phyloP scores from a whole-genome alignment of 2,329 filamentous ascomycete genomes.

The Neofusicoccum ribis region DNA sequence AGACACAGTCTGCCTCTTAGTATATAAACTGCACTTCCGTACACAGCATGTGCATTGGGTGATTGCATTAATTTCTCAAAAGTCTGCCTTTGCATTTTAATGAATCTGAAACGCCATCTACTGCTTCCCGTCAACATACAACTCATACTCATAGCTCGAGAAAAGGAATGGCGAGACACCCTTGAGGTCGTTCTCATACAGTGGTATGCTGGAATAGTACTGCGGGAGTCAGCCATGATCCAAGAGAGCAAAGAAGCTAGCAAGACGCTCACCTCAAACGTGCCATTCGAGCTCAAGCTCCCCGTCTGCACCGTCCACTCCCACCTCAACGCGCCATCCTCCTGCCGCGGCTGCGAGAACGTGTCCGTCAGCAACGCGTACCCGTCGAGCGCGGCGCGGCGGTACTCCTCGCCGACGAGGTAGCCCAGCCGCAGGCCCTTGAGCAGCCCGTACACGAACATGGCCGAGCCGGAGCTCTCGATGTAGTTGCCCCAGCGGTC shows the following conservation, averaged over 20 bases:
- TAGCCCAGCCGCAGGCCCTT: slow-evolving; percentile 37
- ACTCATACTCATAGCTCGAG: slow-evolving; percentile 31
- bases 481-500: slow-evolving; percentile 57
- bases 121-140: neutral
- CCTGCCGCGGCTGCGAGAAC: slow-evolving; percentile 50
- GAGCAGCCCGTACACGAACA: slow-evolving; percentile 43
- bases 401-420: slow-evolving; percentile 39
- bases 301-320: slow-evolving; percentile 56
- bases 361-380: slow-evolving; percentile 46
- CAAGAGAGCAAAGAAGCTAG: neutral
- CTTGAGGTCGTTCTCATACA: slow-evolving; percentile 40
- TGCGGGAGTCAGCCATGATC: slow-evolving; percentile 26
- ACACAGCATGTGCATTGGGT: too few relatives aligned
- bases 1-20: too few relatives aligned
- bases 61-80: too few relatives aligned
- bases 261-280: slow-evolving; percentile 47
- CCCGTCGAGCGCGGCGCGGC: slow-evolving; percentile 43
- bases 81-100: too few relatives aligned
- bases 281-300: slow-evolving; percentile 50
- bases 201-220: slow-evolving; percentile 41
- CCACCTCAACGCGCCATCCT: slow-evolving; percentile 48
- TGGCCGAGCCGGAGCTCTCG: slow-evolving; percentile 59
- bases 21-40: too few relatives aligned
- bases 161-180: slow-evolving; percentile 44
- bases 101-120: too few relatives aligned